Percentiles rank a stretch among this genome's conserved stretches.
These are phyloP conservation scores for Mortierella claussenii DNA, from an alignment of 192 early-diverging fungal genomes.

Conservation along the genomic window DNA sequence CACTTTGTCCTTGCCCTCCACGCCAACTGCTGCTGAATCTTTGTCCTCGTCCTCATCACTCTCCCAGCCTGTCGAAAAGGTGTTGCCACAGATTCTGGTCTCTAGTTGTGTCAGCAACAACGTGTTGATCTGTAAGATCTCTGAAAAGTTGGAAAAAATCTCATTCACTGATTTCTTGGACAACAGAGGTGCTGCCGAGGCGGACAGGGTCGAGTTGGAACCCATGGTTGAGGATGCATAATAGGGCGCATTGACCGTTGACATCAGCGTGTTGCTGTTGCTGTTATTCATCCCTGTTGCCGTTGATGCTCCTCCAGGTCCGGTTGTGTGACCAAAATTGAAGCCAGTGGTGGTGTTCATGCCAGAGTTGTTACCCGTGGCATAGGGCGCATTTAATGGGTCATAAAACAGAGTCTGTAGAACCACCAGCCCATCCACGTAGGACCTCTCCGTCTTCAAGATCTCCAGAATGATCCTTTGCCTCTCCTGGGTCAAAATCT, in stretches of 20 bases:
- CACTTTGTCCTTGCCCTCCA: background rate
- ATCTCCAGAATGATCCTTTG: constrained; percentile 81
- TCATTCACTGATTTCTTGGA: constrained; percentile 67
- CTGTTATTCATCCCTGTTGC: background rate
- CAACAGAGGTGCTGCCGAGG: constrained; percentile 74
- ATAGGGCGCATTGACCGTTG: constrained; percentile 7
- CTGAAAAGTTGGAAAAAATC: constrained; percentile 75
- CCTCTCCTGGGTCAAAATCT: constrained; percentile 57
- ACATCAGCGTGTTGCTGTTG: background rate
- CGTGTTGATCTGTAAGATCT: constrained; percentile 68
- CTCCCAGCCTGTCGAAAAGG: constrained; percentile 44
- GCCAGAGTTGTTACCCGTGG: constrained; percentile 15
- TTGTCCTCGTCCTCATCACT: constrained; percentile 34
- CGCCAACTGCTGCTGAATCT: background rate
- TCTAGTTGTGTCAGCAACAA: constrained; percentile 69
- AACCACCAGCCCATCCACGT: constrained; percentile 80
- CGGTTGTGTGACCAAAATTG: constrained; percentile 4
- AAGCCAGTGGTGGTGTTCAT: constrained; percentile 23
- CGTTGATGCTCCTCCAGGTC: background rate
- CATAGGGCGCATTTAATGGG: constrained; percentile 30
- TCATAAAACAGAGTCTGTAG: constrained; percentile 60
- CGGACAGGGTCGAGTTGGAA: constrained; percentile 29
- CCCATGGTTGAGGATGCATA: constrained; percentile 40
- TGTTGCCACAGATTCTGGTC: constrained; percentile 56
- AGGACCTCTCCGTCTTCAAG: constrained; percentile 84